Evolutionary conservation across 169 alveolate genomes (phyloP).

Genomic region (Plasmodium billcollinsi): DNA sequence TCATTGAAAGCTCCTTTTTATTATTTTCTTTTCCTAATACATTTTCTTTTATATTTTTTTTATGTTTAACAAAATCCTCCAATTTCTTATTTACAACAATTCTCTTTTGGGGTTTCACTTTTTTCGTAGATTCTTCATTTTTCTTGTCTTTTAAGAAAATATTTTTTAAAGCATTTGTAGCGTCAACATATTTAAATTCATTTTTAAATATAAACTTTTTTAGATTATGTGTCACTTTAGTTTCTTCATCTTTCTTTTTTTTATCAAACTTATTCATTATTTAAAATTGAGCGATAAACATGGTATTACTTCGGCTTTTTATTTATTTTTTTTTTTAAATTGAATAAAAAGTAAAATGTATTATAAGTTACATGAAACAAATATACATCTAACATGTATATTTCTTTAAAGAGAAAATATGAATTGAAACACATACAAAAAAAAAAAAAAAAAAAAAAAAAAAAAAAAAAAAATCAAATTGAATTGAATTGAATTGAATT

Average conservation of each 20-base stretch:
- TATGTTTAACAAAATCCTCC: constrained; percentile 21
- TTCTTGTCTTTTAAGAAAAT: constrained; percentile 68
- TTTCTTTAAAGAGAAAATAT: too few species aligned
- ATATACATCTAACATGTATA: too few species aligned
- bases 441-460: constrained; percentile 1
- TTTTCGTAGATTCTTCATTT: constrained; percentile 28
- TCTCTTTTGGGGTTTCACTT: constrained; percentile 15
- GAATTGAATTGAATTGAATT: not conserved
- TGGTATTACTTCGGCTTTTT: not conserved
- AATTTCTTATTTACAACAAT: constrained; percentile 41
- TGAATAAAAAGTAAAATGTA: too few species aligned
- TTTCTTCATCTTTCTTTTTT: constrained; percentile 50
- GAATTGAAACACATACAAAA: not conserved
- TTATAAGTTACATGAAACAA: too few species aligned
- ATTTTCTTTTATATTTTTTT: constrained; percentile 12
- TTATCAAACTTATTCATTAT: constrained; percentile 42
- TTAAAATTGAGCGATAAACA: not conserved
- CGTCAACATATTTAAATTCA: constrained; percentile 72
- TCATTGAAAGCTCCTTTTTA: not conserved
- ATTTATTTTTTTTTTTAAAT: too few species aligned
- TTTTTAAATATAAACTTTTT: constrained; percentile 51
- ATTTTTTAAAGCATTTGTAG: constrained; percentile 65
- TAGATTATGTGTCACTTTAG: constrained; percentile 11
- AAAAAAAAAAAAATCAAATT: not conserved
- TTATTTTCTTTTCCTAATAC: constrained; percentile 15